phyloP scores from a whole-genome alignment of 768 basidiomycete genomes.

The Boletus pseudopeckii region DNA sequence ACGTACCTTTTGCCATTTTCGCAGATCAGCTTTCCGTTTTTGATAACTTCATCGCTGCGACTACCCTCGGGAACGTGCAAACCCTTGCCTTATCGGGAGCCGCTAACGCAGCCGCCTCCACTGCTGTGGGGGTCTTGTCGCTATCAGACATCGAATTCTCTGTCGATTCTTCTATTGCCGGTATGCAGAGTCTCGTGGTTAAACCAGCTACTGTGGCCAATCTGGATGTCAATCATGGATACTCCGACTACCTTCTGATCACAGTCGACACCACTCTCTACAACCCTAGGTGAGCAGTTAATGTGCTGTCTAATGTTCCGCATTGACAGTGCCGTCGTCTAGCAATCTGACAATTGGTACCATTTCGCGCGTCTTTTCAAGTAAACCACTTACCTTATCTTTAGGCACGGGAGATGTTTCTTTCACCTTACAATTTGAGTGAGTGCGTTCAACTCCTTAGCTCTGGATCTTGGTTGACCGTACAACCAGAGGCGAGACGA shows the following conservation, averaged over 20 bases:
- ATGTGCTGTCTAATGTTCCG: not conserved
- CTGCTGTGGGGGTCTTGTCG: constrained; percentile 62
- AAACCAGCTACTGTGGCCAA: constrained; percentile 53
- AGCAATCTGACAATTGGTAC: constrained; percentile 40
- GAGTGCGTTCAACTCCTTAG: constrained; percentile 17
- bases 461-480: not conserved
- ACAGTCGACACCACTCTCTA: constrained; percentile 56
- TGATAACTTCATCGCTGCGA: constrained; percentile 58
- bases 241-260: constrained; percentile 63
- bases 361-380: not conserved
- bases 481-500: constrained; percentile 42
- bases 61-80: constrained; percentile 46
- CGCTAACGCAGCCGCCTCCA: constrained; percentile 55
- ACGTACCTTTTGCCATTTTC: constrained; percentile 59
- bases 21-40: constrained; percentile 49
- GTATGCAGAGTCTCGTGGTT: constrained; percentile 61
- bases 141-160: constrained; percentile 56
- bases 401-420: constrained; percentile 61
- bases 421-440: constrained; percentile 57
- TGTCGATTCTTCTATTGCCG: constrained; percentile 55
- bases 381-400: constrained; percentile 37
- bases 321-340: not conserved
- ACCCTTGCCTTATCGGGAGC: constrained; percentile 52
- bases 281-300: constrained; percentile 54
- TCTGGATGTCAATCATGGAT: constrained; percentile 68